phyloP scores from a whole-genome alignment of 805 yeast genomes.

The Jamesozyma lodderae region DNA sequence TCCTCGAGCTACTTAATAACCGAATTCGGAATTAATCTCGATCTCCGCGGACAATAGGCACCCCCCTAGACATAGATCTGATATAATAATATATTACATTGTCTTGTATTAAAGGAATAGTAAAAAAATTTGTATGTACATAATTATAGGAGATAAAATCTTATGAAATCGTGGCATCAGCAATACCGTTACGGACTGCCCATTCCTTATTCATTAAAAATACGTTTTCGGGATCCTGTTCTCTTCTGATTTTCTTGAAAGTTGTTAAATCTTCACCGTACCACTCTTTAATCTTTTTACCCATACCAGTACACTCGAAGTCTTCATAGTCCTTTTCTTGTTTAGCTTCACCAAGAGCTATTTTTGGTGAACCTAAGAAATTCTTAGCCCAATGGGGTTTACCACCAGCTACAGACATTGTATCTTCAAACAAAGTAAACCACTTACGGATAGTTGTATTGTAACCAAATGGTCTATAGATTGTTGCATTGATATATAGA shows the following conservation, averaged over 20 bases:
- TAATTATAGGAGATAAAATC: too few species aligned
- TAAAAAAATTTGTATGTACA: not conserved
- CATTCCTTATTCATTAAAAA: slow-evolving; percentile 72
- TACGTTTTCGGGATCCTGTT: slow-evolving; percentile 73
- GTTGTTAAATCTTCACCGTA: slow-evolving; percentile 58
- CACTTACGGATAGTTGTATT: slow-evolving; percentile 68
- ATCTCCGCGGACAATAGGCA: too few species aligned
- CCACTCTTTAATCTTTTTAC: slow-evolving; percentile 62
- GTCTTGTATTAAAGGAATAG: not conserved
- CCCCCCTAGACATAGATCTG: too few species aligned
- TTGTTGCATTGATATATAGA: slow-evolving; percentile 82
- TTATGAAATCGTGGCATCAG: too few species aligned
- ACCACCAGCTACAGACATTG: slow-evolving; percentile 72
- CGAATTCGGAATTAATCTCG: too few species aligned
- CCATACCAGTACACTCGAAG: slow-evolving; percentile 75
- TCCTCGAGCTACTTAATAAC: too few species aligned
- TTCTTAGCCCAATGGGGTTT: slow-evolving; percentile 99
- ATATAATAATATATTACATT: not conserved
- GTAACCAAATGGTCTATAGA: slow-evolving; percentile 85
- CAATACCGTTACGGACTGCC: slow-evolving; percentile 73
- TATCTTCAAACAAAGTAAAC: slow-evolving; percentile 75
- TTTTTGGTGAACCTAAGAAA: slow-evolving; percentile 53
- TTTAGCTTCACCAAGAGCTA: slow-evolving; percentile 25
- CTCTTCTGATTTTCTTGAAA: slow-evolving; percentile 55
- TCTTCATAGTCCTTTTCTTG: slow-evolving; percentile 38